Conservation (phyloP, 73 alveolate genomes). For the Halteria grandinella region DNA sequence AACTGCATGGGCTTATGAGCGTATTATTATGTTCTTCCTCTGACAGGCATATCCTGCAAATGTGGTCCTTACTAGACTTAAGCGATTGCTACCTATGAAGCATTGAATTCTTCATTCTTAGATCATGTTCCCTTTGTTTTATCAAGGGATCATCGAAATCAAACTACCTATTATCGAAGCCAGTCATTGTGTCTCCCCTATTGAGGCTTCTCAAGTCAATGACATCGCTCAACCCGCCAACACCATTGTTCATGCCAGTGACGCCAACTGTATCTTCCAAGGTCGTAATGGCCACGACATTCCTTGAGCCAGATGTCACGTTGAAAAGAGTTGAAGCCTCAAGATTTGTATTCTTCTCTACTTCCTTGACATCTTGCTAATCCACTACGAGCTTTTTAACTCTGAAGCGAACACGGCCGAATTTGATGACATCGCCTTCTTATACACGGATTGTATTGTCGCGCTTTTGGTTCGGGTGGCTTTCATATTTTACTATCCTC, state of each 20-base stretch:
- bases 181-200: too few relatives aligned
- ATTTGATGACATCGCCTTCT: conserved; percentile 63
- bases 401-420: conserved; percentile 72
- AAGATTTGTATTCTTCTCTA: too few relatives aligned
- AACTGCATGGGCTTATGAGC: conserved; percentile 71
- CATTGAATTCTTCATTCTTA: conserved; percentile 9
- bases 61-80: conserved; percentile 17
- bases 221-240: too few relatives aligned
- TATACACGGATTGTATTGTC: not conserved
- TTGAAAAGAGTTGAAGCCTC: too few relatives aligned
- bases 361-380: conserved; percentile 11
- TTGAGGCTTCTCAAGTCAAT: too few relatives aligned
- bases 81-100: conserved; percentile 7
- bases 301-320: too few relatives aligned
- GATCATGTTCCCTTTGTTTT: not conserved
- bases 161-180: conserved; percentile 41
- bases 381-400: conserved; percentile 41
- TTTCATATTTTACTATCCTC: conserved; percentile 52
- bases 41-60: conserved; percentile 71
- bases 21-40: conserved; percentile 69
- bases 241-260: too few relatives aligned
- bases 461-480: not conserved
- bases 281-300: too few relatives aligned
- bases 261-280: too few relatives aligned
- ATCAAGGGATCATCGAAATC: not conserved